Evolutionary conservation across 2,329 filamentous ascomycete genomes (phyloP).

Genomic region (Diaporthe helianthi): DNA sequence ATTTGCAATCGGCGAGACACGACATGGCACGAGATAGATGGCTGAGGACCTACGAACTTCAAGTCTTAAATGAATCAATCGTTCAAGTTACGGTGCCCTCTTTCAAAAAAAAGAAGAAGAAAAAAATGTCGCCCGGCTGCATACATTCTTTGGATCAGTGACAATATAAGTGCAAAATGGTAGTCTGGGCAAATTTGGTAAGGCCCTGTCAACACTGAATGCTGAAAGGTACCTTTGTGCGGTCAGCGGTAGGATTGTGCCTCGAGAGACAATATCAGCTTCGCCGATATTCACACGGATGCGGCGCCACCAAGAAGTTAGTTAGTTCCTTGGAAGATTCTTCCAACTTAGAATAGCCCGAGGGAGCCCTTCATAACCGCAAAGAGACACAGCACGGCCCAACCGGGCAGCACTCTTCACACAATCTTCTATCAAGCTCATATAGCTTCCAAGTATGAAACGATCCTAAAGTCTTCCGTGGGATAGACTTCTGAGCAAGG

Average conservation of each 20-base stretch:
- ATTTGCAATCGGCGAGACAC: background rate
- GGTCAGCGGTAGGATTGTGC: constrained; percentile 11
- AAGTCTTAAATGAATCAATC: background rate
- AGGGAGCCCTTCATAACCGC: no score
- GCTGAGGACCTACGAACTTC: background rate
- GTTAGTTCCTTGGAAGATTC: no score
- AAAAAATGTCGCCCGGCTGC: background rate
- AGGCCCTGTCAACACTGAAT: background rate
- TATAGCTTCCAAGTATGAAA: no score
- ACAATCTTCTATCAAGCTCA: no score
- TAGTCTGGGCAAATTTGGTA: background rate
- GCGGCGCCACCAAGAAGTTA: background rate
- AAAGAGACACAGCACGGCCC: no score
- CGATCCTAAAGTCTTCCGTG: no score
- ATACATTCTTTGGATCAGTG: background rate
- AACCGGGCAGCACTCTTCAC: no score
- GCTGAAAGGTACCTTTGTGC: background rate
- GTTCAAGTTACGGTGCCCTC: background rate
- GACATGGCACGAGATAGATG: background rate
- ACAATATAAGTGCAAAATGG: background rate
- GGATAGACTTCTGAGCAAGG: no score
- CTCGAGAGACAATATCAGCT: constrained; percentile 7
- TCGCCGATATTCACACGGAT: background rate
- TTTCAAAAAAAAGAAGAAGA: background rate
- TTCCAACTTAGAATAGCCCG: no score